Percentiles rank a stretch among this genome's conserved stretches.
Conservation (phyloP, 495 filamentous ascomycete species). For the Baudoinia panamericana region DNA sequence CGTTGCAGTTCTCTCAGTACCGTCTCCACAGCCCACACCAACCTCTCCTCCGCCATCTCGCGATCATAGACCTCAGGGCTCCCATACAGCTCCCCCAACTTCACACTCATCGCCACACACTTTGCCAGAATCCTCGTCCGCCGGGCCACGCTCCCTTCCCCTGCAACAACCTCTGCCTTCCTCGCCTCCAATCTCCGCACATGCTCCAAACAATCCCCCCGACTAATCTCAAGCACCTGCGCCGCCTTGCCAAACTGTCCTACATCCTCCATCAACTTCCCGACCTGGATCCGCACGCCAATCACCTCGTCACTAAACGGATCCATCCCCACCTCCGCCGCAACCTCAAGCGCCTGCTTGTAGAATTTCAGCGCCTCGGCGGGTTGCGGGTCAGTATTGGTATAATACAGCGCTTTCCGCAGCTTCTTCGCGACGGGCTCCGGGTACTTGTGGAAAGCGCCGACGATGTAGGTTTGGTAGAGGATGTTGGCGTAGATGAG, state of each 20-base stretch:
- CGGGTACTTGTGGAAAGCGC: conserved; percentile 64
- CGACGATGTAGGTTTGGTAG: conserved; percentile 51
- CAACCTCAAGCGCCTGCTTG: conserved; percentile 55
- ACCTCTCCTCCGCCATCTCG: conserved; percentile 54
- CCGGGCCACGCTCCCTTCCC: conserved; percentile 40
- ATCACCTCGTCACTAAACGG: conserved; percentile 80
- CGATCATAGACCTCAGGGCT: conserved; percentile 44
- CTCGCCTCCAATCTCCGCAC: too few relatives aligned
- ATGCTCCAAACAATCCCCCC: conserved; percentile 45
- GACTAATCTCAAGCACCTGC: conserved; percentile 58
- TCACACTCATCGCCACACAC: conserved; percentile 59
- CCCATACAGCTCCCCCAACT: conserved; percentile 67
- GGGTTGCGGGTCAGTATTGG: conserved; percentile 58
- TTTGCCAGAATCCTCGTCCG: conserved; percentile 58
- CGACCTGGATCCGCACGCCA: conserved; percentile 73
- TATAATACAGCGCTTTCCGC: conserved; percentile 77
- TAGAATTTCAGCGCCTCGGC: conserved; percentile 68
- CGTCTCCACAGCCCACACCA: conserved; percentile 76
- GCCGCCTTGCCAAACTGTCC: conserved; percentile 51
- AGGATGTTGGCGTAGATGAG: conserved; percentile 46
- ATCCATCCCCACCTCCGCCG: conserved; percentile 61
- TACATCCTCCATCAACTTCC: conserved; percentile 63
- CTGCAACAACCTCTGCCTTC: conserved; percentile 36
- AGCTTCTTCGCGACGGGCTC: conserved; percentile 64
- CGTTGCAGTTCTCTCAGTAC: conserved; percentile 57